Evolutionary conservation across 352 stramenopile genomes (phyloP), one percentile per base, ranked within the genome.

Genomic region (Elongisporangium anandrum): DNA sequence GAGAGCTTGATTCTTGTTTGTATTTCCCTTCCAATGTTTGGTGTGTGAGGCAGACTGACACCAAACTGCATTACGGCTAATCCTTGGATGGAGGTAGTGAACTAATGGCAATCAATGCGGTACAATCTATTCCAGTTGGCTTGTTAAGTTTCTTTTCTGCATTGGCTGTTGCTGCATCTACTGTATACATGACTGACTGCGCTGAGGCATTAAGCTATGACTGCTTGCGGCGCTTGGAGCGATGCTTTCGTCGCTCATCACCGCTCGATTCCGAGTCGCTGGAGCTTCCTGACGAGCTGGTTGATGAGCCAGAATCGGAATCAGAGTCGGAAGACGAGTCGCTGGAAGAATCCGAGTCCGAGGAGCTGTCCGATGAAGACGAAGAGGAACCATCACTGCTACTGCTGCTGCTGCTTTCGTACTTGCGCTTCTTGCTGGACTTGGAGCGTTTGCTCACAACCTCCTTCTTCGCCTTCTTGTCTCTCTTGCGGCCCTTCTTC

Each of bases 331-430:
- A 56, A 26, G 65, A 72, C 17, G 63, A 62, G 34, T 45, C 50
- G 13, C 54, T 65, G 17, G 50, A 61, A 17, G 56, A 66, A 29
- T 59, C 57, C 51, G 61, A 70, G 20, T 64, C 56, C 17, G 69
- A 81, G 15, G 71, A 72, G 19, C 72, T 81, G 26, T 61, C 64
- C 0, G 70, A 77, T 20, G n/a, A 38, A 2, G 54, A 71, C 20
- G 57, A 61, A 5, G 53, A 65, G 26, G n/a, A n/a, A 34, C 47
- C 38, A 16, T 70, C 29, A 50, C 65, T 79, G 22, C 64, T 72
- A 38, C 63, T 70, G 50, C 64, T 74, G 45, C 63, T 73, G 38
- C 19, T 48, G 52, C 3, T 15, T 51, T 60, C 60, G 50, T 50
- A 41, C 41, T 63, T 68, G 24, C 63, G 60, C 51, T 59, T 60